These are phyloP conservation scores for Thozetella sp. DNA, from an alignment of 495 filamentous ascomycete species.

Conservation along the genomic window DNA sequence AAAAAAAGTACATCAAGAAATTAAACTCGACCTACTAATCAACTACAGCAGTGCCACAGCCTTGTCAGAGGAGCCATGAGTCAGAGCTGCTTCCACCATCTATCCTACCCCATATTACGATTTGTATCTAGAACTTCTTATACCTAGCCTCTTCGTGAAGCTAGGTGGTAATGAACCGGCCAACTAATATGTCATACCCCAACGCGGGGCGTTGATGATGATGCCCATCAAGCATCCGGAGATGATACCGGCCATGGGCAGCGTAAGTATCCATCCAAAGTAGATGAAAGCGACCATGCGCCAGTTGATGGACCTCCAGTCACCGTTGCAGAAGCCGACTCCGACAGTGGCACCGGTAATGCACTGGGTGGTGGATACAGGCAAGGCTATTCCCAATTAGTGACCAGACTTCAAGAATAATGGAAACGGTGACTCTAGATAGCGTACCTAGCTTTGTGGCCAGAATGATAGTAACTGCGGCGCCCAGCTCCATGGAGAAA, in stretches of 20 bases:
- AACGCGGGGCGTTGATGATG: slow-evolving; percentile 56
- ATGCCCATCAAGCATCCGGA: slow-evolving; percentile 59
- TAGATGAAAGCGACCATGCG: slow-evolving; percentile 60
- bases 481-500: slow-evolving; percentile 70
- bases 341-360: slow-evolving; percentile 64
- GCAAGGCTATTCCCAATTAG: slow-evolving; percentile 31
- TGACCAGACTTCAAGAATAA: neutral
- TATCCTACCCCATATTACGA: too few relatives aligned
- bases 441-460: slow-evolving; percentile 54
- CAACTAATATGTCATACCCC: slow-evolving; percentile 13
- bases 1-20: too few relatives aligned
- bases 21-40: too few relatives aligned
- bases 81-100: too few relatives aligned
- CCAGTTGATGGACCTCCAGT: slow-evolving; percentile 62
- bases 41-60: too few relatives aligned
- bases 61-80: too few relatives aligned
- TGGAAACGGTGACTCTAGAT: neutral
- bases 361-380: slow-evolving; percentile 63
- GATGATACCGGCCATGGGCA: slow-evolving; percentile 58
- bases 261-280: slow-evolving; percentile 59
- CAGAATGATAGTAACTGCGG: slow-evolving; percentile 69
- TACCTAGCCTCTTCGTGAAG: too few relatives aligned
- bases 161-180: slow-evolving; percentile 17
- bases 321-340: slow-evolving; percentile 63
- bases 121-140: too few relatives aligned